Conservation (phyloP, 192 early-diverging fungal genomes). For the Ramicandelaber brevisporus region DNA sequence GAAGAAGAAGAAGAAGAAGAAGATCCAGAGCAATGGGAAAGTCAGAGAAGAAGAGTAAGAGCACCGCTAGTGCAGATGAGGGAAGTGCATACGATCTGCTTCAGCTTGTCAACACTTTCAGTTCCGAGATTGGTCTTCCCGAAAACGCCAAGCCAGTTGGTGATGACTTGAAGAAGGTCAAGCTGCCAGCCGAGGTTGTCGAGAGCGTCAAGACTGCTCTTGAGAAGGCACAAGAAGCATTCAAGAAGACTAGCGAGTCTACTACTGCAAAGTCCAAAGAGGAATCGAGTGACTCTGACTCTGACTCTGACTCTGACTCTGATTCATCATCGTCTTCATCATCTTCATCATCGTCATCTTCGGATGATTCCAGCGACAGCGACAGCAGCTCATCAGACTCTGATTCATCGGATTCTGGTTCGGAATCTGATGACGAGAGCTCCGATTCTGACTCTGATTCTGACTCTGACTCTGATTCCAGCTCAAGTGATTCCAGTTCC, state of each 20-base stretch:
- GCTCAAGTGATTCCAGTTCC: slow-evolving; percentile 3
- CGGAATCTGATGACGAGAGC: slow-evolving; percentile 2
- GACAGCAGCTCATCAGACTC: slow-evolving; percentile 1
- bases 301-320: slow-evolving; percentile 1
- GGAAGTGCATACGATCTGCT: slow-evolving; percentile 1
- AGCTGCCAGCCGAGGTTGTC: no score
- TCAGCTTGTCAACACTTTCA: slow-evolving; percentile 2
- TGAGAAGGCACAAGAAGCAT: no score
- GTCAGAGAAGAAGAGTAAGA: no score
- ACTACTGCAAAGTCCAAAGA: background rate
- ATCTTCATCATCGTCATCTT: background rate
- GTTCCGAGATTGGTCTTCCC: background rate
- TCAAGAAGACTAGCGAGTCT: background rate
- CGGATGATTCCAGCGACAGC: background rate
- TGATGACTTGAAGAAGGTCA: background rate
- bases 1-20: slow-evolving; percentile 2
- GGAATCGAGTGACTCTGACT: background rate
- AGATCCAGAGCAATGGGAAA: slow-evolving; percentile 1
- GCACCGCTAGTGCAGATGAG: no score
- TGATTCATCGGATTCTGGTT: background rate
- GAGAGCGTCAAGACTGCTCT: no score
- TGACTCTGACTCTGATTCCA: slow-evolving; percentile 1
- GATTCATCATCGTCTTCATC: background rate
- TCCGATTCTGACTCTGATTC: background rate
- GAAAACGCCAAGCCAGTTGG: background rate